Evolutionary conservation across 495 filamentous ascomycete species (phyloP), one percentile per base, ranked within the genome.

Genomic region (Hypoxylon fuscum): DNA sequence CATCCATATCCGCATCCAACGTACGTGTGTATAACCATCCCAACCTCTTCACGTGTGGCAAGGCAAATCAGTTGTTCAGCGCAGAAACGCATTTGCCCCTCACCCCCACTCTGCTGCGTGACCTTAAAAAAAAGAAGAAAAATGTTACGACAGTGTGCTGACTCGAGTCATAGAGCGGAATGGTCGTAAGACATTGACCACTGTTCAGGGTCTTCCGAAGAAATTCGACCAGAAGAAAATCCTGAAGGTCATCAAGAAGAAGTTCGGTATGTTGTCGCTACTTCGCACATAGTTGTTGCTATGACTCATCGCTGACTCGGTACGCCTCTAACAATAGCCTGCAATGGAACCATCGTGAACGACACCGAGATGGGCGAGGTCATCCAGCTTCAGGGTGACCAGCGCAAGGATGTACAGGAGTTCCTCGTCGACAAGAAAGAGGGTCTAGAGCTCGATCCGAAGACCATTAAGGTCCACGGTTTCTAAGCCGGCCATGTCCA

Each of bases 131-230:
- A n/a, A n/a, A n/a, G n/a, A n/a, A n/a, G n/a, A n/a, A n/a, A n/a
- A n/a, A n/a, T n/a, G n/a, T n/a, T n/a, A n/a, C n/a, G n/a, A n/a
- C n/a, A n/a, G n/a, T 11, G 25, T 59, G 45, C 66, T 61, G 22
- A 68, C 57, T 48, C 51, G 6, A 8, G 14, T 11, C 48, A 57
- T 75, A 98, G 95, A 98, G 87, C 96, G 95, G 81, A 98, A 98
- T 98, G 95, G 95, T 88, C 96, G 96, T 78, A 98, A 98, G 87
- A 98, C 95, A 80, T 87, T 98, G 91, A 98, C 95, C 64, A 98
- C 95, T 67, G 93, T 98, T 67, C 93, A 98, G 85, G 95, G 95
- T 78, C 87, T 98, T 63, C 93, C 95, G 53, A 92, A 92, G 84
- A 96, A 96, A 76, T 97, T 96, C 76, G 94, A 96, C 79, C 93